A percentile compares a stretch with the other conserved stretches of the same genome.
phyloP scores from a whole-genome alignment of 2,329 filamentous ascomycete species.

The Aspergillus niger region DNA sequence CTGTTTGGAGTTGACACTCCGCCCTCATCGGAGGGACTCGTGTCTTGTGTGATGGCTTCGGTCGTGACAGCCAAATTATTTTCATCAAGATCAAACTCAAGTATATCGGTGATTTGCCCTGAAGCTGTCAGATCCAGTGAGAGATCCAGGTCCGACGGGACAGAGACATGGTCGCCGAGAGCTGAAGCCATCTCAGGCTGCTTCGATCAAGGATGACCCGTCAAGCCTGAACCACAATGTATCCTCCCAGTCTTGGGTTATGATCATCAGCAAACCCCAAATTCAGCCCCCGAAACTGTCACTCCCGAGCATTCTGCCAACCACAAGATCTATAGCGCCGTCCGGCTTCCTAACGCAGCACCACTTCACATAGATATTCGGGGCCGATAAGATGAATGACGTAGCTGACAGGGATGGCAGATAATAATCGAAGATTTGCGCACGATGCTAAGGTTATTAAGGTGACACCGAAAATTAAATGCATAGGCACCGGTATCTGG shows the following conservation, averaged over 20 bases:
- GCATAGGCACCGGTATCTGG: slow-evolving; percentile 2
- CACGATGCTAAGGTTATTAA: neutral
- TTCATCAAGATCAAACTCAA: slow-evolving; percentile 7
- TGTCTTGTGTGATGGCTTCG: neutral
- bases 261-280: slow-evolving; percentile 9
- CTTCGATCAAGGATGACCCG: neutral
- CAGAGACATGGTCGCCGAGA: slow-evolving; percentile 21
- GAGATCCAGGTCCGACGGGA: slow-evolving; percentile 25
- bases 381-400: neutral
- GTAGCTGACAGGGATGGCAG: neutral
- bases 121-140: slow-evolving; percentile 19
- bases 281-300: slow-evolving; percentile 15
- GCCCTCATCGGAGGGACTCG: slow-evolving; percentile 15
- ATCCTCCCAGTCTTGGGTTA: neutral
- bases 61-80: neutral
- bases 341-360: slow-evolving; percentile 1
- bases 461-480: neutral
- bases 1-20: slow-evolving; percentile 17
- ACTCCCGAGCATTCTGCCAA: slow-evolving; percentile 16
- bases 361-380: slow-evolving; percentile 7
- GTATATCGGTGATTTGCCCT: slow-evolving; percentile 9
- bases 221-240: neutral
- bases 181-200: slow-evolving; percentile 21
- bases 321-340: slow-evolving; percentile 5
- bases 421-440: neutral